Percentiles rank a stretch among this genome's conserved stretches.
phyloP scores from a whole-genome alignment of 2,329 filamentous ascomycete genomes.

The Cercospora sp. region DNA sequence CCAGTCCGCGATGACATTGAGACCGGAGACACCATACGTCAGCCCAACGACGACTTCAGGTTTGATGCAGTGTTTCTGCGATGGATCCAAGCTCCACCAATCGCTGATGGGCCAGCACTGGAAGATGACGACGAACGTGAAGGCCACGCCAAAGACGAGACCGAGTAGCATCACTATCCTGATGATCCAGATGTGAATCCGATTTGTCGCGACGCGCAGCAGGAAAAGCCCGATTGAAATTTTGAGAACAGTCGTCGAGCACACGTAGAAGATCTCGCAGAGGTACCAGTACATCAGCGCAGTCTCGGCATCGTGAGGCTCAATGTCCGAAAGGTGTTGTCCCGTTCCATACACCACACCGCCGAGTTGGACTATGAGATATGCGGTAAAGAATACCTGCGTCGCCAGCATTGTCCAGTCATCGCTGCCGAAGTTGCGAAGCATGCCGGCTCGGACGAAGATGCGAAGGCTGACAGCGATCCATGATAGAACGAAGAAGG shows the following conservation, averaged over 20 bases:
- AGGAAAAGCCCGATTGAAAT: slow-evolving; percentile 57
- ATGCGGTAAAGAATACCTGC: slow-evolving; percentile 43
- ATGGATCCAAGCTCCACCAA: slow-evolving; percentile 52
- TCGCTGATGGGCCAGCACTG: slow-evolving; percentile 55
- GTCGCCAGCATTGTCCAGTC: slow-evolving; percentile 46
- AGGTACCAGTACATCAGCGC: slow-evolving; percentile 53
- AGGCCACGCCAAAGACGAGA: slow-evolving; percentile 48
- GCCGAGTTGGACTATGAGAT: slow-evolving; percentile 43
- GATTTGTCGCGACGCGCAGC: slow-evolving; percentile 52
- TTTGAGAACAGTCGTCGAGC: slow-evolving; percentile 51
- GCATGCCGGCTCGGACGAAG: slow-evolving; percentile 41
- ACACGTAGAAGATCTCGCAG: slow-evolving; percentile 57
- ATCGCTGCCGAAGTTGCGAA: slow-evolving; percentile 44
- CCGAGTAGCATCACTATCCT: slow-evolving; percentile 50
- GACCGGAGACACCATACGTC: slow-evolving; percentile 35
- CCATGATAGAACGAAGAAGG: slow-evolving; percentile 45
- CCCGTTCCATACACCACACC: slow-evolving; percentile 45
- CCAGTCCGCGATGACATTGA: slow-evolving; percentile 47
- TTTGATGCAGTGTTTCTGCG: slow-evolving; percentile 45
- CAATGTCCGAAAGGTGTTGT: slow-evolving; percentile 40
- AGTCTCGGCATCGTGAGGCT: slow-evolving; percentile 23
- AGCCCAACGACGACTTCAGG: slow-evolving; percentile 51
- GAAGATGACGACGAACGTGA: slow-evolving; percentile 54
- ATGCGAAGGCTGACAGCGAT: slow-evolving; percentile 41
- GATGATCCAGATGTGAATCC: slow-evolving; percentile 50